Evolutionary conservation across 805 yeast species (phyloP), one percentile per base, ranked within the genome.

Genomic region (Hanseniaspora guilliermondii): DNA sequence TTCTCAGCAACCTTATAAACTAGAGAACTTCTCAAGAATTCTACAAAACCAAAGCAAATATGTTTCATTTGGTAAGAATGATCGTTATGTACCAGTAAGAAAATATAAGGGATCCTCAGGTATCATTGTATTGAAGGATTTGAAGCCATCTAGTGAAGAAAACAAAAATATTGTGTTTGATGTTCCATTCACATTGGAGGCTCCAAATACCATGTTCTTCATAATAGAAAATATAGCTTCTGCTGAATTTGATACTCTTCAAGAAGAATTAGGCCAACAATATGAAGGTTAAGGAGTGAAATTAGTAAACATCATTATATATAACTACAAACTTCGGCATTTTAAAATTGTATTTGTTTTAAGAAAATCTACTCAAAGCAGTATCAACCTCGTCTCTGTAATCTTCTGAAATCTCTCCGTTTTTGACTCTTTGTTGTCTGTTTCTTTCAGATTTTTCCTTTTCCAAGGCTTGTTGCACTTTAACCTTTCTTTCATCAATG

Each of bases 41-140:
- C 73, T 93, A 54, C 97, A 97, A 16, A 78, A 82, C 45, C 97
- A 93, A 70, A 74, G 89, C 56, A 83, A 82, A 68, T 87, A 81
- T 70, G 79, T 93, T 52, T 76, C 95, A 4, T 88, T 91, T 65
- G 68, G 74, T 38, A 83, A 83, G 63, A 84, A 80, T 55, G 40
- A 78, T 47, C 76, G 95, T 64, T 91, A 83, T 68, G 77, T 74
- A 35, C 97, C 97, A 5, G 83, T 88, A 8, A 82, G 94, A 67
- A 83, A 82, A 65, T 80, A 79, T 65, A 82, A 72, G 72, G 78
- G 86, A 64, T 71, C 66, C 47, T 74, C 80, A 44, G 95, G 95
- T 50, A 79, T 87, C 48, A 78, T 87, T 53, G 81, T 87, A 7
- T 70, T 87, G 58, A 72, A 75, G 47, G 95, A 87, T 66, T 75